A percentile compares a stretch with the other conserved stretches of the same genome.
Conservation (phyloP, 2,329 filamentous ascomycete genomes). For the Aspergillus luchuensis region DNA sequence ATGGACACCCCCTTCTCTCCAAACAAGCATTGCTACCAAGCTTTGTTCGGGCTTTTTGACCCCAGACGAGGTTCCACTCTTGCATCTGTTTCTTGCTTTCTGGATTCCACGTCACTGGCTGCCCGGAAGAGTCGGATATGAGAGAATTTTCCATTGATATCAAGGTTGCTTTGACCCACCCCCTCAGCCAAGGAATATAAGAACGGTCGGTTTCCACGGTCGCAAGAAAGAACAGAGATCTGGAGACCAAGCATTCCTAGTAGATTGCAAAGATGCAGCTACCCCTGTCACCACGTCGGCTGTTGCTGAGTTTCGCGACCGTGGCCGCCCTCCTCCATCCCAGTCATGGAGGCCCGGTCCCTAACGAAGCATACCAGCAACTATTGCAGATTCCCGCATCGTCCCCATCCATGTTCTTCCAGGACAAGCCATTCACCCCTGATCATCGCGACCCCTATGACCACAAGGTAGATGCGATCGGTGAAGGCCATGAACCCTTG, state of each 20-base stretch:
- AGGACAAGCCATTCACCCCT: background rate
- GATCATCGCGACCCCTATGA: slow-evolving; percentile 9
- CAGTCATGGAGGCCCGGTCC: background rate
- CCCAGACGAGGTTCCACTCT: background rate
- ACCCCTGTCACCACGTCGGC: background rate
- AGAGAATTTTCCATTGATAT: background rate
- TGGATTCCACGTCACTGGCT: background rate
- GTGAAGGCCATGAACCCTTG: slow-evolving; percentile 4
- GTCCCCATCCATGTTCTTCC: slow-evolving; percentile 5
- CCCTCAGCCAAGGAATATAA: background rate
- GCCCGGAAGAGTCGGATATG: background rate
- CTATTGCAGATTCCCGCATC: slow-evolving; percentile 6
- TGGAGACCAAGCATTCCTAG: background rate
- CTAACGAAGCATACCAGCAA: slow-evolving; percentile 10
- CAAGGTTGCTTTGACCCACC: background rate
- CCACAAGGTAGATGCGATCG: slow-evolving; percentile 8
- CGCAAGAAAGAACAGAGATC: background rate
- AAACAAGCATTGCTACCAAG: slow-evolving; percentile 8
- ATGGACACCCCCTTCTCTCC: background rate
- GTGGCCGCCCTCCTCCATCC: background rate
- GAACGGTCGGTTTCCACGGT: background rate
- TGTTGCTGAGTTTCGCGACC: slow-evolving; percentile 1
- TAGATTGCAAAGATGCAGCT: background rate
- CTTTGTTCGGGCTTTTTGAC: background rate
- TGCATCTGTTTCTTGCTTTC: background rate